Percentiles rank a stretch among this genome's conserved stretches.
Evolutionary conservation across 2,329 filamentous ascomycete genomes (phyloP).

Genomic region (Aspergillus pseudotamarii): DNA sequence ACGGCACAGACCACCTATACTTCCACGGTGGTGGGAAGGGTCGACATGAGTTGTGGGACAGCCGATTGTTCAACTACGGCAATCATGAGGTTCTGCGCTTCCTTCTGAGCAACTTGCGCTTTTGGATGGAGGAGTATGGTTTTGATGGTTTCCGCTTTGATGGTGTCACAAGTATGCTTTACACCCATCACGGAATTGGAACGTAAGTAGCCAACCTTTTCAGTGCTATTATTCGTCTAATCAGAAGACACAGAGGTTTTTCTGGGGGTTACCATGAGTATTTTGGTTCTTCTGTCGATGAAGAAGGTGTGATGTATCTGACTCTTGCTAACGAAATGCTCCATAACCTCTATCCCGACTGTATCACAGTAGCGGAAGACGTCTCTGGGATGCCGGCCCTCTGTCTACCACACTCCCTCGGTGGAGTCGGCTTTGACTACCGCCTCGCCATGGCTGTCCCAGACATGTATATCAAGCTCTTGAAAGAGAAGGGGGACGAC

Average conservation of each 20-base stretch:
- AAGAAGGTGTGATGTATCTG: slow-evolving; percentile 91
- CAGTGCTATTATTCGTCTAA: neutral
- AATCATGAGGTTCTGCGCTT: slow-evolving; percentile 95
- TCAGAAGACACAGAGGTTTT: slow-evolving; percentile 67
- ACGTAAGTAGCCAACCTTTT: slow-evolving; percentile 63
- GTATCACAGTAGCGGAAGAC: slow-evolving; percentile 92
- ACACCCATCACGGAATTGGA: slow-evolving; percentile 92
- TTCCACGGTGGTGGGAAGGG: slow-evolving; percentile 88
- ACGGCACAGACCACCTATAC: slow-evolving; percentile 92
- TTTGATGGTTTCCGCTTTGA: slow-evolving; percentile 99
- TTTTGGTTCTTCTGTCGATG: slow-evolving; percentile 84
- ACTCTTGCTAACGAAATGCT: slow-evolving; percentile 97
- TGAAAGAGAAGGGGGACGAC: slow-evolving; percentile 89
- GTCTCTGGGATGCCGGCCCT: slow-evolving; percentile 99
- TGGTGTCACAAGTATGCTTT: slow-evolving; percentile 98
- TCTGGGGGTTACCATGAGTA: slow-evolving; percentile 98
- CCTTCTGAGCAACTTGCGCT: slow-evolving; percentile 88
- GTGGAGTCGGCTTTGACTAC: slow-evolving; percentile 96
- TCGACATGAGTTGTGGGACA: slow-evolving; percentile 92
- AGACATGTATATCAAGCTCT: slow-evolving; percentile 98
- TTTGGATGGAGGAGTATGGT: slow-evolving; percentile 98
- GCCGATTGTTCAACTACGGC: slow-evolving; percentile 95
- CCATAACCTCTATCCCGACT: slow-evolving; percentile 82
- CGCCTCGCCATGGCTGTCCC: slow-evolving; percentile 96
- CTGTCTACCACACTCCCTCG: slow-evolving; percentile 80